These are phyloP conservation scores for Chrysoporthe puriensis DNA, from an alignment of 2,329 filamentous ascomycete genomes.

Conservation along the genomic window DNA sequence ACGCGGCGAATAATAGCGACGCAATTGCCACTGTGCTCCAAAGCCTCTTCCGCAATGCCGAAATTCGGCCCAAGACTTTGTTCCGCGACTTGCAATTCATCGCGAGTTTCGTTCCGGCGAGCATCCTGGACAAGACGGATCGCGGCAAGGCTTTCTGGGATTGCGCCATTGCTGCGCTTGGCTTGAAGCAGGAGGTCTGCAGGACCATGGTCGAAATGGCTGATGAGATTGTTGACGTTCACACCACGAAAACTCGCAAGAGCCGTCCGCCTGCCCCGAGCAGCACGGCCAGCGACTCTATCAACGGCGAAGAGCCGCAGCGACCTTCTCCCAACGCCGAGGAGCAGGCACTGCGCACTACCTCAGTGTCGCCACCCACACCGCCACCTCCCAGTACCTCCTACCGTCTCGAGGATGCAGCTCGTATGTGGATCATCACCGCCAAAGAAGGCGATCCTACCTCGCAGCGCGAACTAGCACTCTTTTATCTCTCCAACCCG, in stretches of 20 bases:
- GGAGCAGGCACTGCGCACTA: slow-evolving; percentile 31
- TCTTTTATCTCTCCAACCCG: slow-evolving; percentile 91
- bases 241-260: slow-evolving; percentile 63
- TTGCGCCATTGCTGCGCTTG: slow-evolving; percentile 83
- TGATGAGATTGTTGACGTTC: slow-evolving; percentile 59
- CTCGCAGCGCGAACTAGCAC: slow-evolving; percentile 88
- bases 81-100: slow-evolving; percentile 83
- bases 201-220: slow-evolving; percentile 72
- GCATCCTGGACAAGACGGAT: slow-evolving; percentile 64
- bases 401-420: slow-evolving; percentile 78
- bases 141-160: slow-evolving; percentile 86
- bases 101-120: slow-evolving; percentile 65
- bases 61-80: slow-evolving; percentile 75
- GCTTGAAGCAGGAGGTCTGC: slow-evolving; percentile 85
- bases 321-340: slow-evolving; percentile 25
- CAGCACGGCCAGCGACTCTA: slow-evolving; percentile 28
- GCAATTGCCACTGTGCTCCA: slow-evolving; percentile 69
- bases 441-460: slow-evolving; percentile 89
- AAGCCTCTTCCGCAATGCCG: slow-evolving; percentile 67
- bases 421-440: slow-evolving; percentile 87
- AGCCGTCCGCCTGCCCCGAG: slow-evolving; percentile 37
- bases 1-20: slow-evolving; percentile 56
- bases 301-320: slow-evolving; percentile 34
- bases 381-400: slow-evolving; percentile 58
- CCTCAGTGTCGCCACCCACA: slow-evolving; percentile 44